Base-by-base conservation (phyloP, 163 green algal species). In the Chloromonas sp. region DNA sequence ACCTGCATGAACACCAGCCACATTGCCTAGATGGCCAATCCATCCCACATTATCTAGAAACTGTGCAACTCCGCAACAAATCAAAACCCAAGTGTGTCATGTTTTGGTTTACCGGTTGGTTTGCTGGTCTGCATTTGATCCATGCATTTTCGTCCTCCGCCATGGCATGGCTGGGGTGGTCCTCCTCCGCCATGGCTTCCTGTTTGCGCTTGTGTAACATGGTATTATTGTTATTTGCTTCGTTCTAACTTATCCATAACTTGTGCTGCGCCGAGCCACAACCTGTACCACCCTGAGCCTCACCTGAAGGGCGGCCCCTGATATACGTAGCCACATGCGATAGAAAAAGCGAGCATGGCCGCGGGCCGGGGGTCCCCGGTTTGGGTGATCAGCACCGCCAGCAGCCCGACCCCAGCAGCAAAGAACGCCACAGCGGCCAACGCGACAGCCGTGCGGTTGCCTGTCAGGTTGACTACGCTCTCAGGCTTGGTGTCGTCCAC, bases 311-410 rank as follows among this genome's bases (percentile, higher is more conserved):
- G 95, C 13, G 95, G 96, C 2, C 96, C 96, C 87, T 99, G 96
- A 89, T 99, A 99, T 3, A 99, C 81, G 82, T 99, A 99, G 36
- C 97, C 97, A 83, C 93, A 96, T 1, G 85, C 88, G 14, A 99
- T 96, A 0, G 97, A 92, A 0, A 88, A 85, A 0, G 89, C 92
- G 58, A 99, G 91, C 89, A 97, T 89, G 57, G 77, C 78, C 60
- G 85, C 60, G 1, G 94, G 86, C 5, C 92, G 87, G 2, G 82
- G 36, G 85, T 98, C 94, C 3, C 81, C 87, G 2, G 84, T 88
- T 14, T 84, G 83, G 3, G 79, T 70, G 13, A 93, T 84, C 71
- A 92, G 82, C 3, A 79, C 61, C 0, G 11, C 88, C 15, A 92
- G 86, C 87, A 89, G 86, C 58, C 77, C 59, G 70, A 91, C 70